Evolutionary conservation across 192 early-diverging fungal species (phyloP).

Genomic region (Backusella tuberculispora): DNA sequence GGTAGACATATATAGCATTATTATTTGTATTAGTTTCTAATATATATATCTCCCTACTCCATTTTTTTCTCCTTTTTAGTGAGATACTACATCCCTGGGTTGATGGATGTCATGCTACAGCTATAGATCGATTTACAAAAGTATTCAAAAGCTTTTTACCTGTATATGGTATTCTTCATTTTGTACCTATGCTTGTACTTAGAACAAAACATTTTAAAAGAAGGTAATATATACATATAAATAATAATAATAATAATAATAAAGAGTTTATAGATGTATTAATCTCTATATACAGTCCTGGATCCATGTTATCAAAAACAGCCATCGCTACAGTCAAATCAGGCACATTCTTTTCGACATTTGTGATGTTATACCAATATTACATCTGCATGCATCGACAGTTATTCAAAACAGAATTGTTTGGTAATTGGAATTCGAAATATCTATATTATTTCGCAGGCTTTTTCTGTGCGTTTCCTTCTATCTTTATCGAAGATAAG

Average conservation of each 20-base stretch:
- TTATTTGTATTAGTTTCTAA: too few species aligned
- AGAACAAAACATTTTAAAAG: constrained; percentile 57
- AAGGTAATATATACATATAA: constrained; percentile 47
- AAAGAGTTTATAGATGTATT: neutral
- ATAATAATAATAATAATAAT: too few species aligned
- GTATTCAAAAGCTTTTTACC: constrained; percentile 60
- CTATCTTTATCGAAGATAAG: constrained; percentile 77
- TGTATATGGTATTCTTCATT: constrained; percentile 73
- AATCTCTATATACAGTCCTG: constrained; percentile 45
- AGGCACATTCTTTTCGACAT: constrained; percentile 65
- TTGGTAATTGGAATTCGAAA: constrained; percentile 54
- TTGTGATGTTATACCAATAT: constrained; percentile 65
- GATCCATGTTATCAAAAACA: constrained; percentile 47
- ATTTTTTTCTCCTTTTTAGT: constrained; percentile 34
- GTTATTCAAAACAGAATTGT: constrained; percentile 44
- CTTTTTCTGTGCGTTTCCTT: constrained; percentile 50
- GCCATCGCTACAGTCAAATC: constrained; percentile 63
- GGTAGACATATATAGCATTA: constrained; percentile 32
- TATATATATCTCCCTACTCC: too few species aligned
- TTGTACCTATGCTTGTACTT: constrained; percentile 72
- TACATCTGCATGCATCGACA: constrained; percentile 72
- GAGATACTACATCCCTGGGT: constrained; percentile 56
- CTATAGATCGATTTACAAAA: constrained; percentile 52
- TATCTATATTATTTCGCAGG: constrained; percentile 68
- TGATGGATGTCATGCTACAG: constrained; percentile 51